phyloP scores from a whole-genome alignment of 495 filamentous ascomycete genomes.

The Poronia punctata region DNA sequence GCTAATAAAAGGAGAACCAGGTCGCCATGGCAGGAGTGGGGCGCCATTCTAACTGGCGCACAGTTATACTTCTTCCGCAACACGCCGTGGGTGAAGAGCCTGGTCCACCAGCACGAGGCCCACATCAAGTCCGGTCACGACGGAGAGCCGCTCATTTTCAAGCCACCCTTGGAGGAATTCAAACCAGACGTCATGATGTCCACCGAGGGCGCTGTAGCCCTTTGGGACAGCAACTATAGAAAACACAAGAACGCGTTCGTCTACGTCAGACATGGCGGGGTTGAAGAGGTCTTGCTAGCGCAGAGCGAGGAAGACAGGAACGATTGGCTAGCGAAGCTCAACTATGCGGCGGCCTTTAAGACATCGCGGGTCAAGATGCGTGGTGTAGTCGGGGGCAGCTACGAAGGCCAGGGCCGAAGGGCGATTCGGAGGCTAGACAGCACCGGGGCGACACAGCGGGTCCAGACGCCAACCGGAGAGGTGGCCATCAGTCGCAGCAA shows the following conservation, averaged over 20 bases:
- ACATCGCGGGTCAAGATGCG: conserved; percentile 88
- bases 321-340: conserved; percentile 94
- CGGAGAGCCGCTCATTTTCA: conserved; percentile 72
- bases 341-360: conserved; percentile 90
- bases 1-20: conserved; percentile 88
- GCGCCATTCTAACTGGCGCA: conserved; percentile 86
- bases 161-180: conserved; percentile 80
- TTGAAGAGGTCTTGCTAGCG: conserved; percentile 88
- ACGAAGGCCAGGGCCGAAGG: conserved; percentile 74
- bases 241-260: conserved; percentile 96
- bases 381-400: conserved; percentile 74
- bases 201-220: conserved; percentile 81
- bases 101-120: conserved; percentile 78
- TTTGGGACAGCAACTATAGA: conserved; percentile 79
- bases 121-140: conserved; percentile 64
- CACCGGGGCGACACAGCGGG: conserved; percentile 43
- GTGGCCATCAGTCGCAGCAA: conserved; percentile 58
- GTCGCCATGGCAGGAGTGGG: conserved; percentile 98
- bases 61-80: conserved; percentile 97
- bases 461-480: conserved; percentile 65
- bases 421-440: conserved; percentile 61
- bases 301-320: conserved; percentile 87
- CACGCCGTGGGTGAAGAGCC: conserved; percentile 77
- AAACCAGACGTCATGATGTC: conserved; percentile 90
- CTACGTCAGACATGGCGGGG: conserved; percentile 78